Conservation (phyloP, 345 rosid genomes). For the Cardamine chenopodiifolia region DNA sequence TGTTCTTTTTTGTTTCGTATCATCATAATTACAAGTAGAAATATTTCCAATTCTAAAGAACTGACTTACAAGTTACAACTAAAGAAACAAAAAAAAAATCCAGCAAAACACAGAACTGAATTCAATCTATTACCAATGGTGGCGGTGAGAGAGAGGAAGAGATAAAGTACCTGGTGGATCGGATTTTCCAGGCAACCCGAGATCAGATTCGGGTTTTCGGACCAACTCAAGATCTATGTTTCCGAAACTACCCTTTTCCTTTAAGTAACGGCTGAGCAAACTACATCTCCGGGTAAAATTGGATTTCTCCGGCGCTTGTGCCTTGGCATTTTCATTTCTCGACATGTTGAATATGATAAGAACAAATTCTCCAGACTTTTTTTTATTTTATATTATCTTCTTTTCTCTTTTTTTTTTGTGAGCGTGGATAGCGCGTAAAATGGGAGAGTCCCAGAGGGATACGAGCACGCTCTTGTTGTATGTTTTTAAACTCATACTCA, state of each 20-base stretch:
- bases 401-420: neutral
- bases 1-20: neutral
- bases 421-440: conserved; percentile 25
- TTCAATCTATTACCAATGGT: neutral
- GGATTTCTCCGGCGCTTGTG: conserved; percentile 47
- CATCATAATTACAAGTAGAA: neutral
- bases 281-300: conserved; percentile 51
- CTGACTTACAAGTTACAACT: too few species aligned
- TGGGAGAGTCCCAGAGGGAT: conserved; percentile 16
- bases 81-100: too few species aligned
- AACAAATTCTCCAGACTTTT: neutral
- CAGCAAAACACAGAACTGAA: neutral
- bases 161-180: conserved; percentile 26
- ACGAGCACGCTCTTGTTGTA: conserved; percentile 15
- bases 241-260: conserved; percentile 59
- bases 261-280: conserved; percentile 69
- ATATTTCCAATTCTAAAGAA: neutral
- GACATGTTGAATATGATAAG: conserved; percentile 16
- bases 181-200: conserved; percentile 10
- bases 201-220: conserved; percentile 26
- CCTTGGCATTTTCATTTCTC: conserved; percentile 26
- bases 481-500: conserved; percentile 16
- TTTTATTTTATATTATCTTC: neutral
- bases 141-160: conserved; percentile 1
- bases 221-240: conserved; percentile 45